These are phyloP conservation scores for Fusarium algeriense DNA, from an alignment of 2,329 filamentous ascomycete species.

Conservation along the genomic window DNA sequence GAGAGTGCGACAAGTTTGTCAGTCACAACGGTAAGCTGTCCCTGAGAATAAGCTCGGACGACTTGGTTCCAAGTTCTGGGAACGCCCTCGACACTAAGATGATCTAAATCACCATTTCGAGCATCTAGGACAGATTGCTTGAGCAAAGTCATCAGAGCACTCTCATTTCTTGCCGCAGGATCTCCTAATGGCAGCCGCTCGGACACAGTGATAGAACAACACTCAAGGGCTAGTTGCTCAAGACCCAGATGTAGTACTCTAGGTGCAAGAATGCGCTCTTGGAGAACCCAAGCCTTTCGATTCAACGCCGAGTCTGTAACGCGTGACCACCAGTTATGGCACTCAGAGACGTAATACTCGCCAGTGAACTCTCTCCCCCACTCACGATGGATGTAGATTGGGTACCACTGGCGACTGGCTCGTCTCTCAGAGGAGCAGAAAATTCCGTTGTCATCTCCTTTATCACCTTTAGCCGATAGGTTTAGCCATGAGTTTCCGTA, in stretches of 20 bases:
- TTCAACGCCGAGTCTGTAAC: conserved; percentile 11
- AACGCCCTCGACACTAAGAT: not conserved
- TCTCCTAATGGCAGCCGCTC: conserved; percentile 19
- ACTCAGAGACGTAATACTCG: conserved; percentile 2
- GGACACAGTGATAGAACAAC: conserved; percentile 6
- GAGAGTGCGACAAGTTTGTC: conserved; percentile 23
- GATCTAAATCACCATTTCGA: not conserved
- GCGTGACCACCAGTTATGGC: conserved; percentile 18
- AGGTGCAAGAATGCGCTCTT: conserved; percentile 20
- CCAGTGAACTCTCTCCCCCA: not conserved
- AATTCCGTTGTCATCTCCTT: not conserved
- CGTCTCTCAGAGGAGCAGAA: not conserved
- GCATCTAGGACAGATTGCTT: not conserved
- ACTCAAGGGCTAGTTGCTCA: conserved; percentile 26
- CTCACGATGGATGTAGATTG: not conserved
- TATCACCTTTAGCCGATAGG: conserved; percentile 5
- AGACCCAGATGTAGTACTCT: conserved; percentile 25
- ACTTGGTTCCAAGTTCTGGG: conserved; percentile 17
- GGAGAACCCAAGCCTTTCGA: conserved; percentile 21
- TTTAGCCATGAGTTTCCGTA: conserved; percentile 21
- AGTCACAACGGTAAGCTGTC: not conserved
- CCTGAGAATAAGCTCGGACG: conserved; percentile 6
- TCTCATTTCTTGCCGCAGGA: not conserved
- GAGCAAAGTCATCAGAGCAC: not conserved
- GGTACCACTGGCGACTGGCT: not conserved